Evolutionary conservation across 768 basidiomycete species (phyloP), one percentile per base, ranked within the genome.

Genomic region (Amyloporia xantha): DNA sequence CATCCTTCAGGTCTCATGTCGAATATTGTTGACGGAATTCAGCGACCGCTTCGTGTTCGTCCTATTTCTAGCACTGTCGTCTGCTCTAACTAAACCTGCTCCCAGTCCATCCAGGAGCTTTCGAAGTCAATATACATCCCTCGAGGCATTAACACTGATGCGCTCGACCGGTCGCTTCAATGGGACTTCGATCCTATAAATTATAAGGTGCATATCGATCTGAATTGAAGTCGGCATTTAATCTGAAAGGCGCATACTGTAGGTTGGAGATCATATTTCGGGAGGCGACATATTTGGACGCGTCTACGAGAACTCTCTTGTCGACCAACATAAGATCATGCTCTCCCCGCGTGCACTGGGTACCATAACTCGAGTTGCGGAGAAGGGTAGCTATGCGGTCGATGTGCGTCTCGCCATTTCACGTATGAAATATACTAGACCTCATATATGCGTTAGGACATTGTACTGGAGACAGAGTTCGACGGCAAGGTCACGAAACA

Each of bases 111-210:
- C 58, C 92, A 93, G 81, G 91, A 96, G 62, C 77, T 90, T 36
- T 97, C 96, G 39, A 87, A 97, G 60, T 96, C 92, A n/a, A 99
- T 99, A 62, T 99, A 99, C 69, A 98, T 99, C 54, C 96, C 96
- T 55, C 87, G 93, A 60, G 96, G 96, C 48, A 98, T 99, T 69
- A 98, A 98, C 70, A 98, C 96, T 27, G 83, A 94, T 55, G 89
- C 94, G 21, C 79, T 99, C 23, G 90, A 92, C 65, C 83, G 96
- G 43, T 75, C 75, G 17, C 67, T 93, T 53, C 74, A 90, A 65
- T 99, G 96, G 96, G 96, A 99, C 66, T 99, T 98, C 66, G 86
- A 79, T 44, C 94, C 93, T 7, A 70, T 78, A 9, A 72, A 78
- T 40, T 89, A 81, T 73, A 89, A 87, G 71, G 87, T 88, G 44